phyloP scores from a whole-genome alignment of 2,329 filamentous ascomycete species.

The Clarireedia hainanense region DNA sequence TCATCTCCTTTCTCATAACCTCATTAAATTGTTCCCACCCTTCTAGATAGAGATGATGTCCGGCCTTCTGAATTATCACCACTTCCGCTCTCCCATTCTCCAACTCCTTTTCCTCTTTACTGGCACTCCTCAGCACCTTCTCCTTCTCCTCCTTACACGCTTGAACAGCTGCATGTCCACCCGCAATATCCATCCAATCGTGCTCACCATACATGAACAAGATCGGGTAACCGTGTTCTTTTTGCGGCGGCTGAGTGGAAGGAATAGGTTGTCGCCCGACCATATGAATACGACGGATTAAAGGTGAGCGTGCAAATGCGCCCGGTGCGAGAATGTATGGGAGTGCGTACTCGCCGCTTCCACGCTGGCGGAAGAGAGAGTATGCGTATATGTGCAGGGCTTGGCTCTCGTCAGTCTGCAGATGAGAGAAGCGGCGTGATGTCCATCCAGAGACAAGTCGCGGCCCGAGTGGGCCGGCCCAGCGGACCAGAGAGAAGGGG shows the following conservation, averaged over 20 bases:
- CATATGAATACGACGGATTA: slow-evolving; percentile 79
- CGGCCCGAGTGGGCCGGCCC: slow-evolving; percentile 82
- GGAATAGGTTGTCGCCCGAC: slow-evolving; percentile 64
- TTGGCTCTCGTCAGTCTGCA: slow-evolving; percentile 71
- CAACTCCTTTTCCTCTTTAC: slow-evolving; percentile 55
- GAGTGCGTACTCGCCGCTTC: slow-evolving; percentile 88
- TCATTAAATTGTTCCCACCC: slow-evolving; percentile 63
- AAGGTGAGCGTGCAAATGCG: slow-evolving; percentile 78
- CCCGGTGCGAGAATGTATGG: slow-evolving; percentile 90
- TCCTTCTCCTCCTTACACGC: slow-evolving; percentile 64
- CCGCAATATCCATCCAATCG: slow-evolving; percentile 97
- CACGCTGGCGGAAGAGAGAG: slow-evolving; percentile 83
- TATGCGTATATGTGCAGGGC: slow-evolving; percentile 91
- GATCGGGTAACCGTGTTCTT: slow-evolving; percentile 63
- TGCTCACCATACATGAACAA: slow-evolving; percentile 95
- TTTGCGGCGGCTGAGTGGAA: slow-evolving; percentile 9
- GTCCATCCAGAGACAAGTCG: slow-evolving; percentile 94
- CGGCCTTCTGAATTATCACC: slow-evolving; percentile 63
- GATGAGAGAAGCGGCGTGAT: slow-evolving; percentile 80
- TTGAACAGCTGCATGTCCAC: slow-evolving; percentile 72
- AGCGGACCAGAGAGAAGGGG: slow-evolving; percentile 83
- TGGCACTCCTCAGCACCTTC: slow-evolving; percentile 52
- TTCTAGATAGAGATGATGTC: slow-evolving; percentile 67
- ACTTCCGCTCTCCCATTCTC: slow-evolving; percentile 83
- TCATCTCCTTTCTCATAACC: slow-evolving; percentile 58